A percentile compares a stretch with the other conserved stretches of the same genome.
These are phyloP conservation scores for Flaveria robusta DNA, from an alignment of 129 eudicot genomes.

Conservation along the genomic window DNA sequence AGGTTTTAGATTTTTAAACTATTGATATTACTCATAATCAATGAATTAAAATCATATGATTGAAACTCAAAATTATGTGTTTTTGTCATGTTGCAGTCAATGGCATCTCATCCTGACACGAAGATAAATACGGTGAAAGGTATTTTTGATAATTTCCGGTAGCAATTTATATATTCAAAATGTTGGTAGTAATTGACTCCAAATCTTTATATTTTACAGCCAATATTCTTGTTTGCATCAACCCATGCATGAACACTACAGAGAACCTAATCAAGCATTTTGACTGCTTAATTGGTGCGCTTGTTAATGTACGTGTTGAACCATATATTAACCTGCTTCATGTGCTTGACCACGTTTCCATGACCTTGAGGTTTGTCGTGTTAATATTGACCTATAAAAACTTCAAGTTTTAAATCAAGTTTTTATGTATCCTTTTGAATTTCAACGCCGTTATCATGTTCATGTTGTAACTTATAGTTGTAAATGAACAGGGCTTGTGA, in stretches of 20 bases:
- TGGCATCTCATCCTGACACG: constrained; percentile 42
- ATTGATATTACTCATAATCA: no score
- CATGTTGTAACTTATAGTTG: no score
- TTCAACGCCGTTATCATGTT: no score
- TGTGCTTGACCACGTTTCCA: no score
- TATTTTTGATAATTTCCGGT: not conserved
- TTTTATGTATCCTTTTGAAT: no score
- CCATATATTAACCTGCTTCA: no score
- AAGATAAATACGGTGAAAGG: constrained; percentile 36
- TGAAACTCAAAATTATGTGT: constrained; percentile 13
- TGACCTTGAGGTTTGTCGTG: no score
- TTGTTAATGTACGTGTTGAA: constrained; percentile 32
- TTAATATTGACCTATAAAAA: no score
- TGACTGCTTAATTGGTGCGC: constrained; percentile 42
- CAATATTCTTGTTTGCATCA: constrained; percentile 39
- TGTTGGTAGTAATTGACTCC: not conserved
- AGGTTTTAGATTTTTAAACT: no score
- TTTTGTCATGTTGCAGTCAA: constrained; percentile 28
- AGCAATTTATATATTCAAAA: not conserved
- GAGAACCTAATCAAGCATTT: constrained; percentile 32
- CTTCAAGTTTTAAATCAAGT: no score
- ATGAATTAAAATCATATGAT: not conserved
- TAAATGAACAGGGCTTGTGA: no score
- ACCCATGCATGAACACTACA: constrained; percentile 40
- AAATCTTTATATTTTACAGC: constrained; percentile 32